Evolutionary conservation across 345 rosid species (phyloP).

Genomic region (Eucalyptus coolabah): DNA sequence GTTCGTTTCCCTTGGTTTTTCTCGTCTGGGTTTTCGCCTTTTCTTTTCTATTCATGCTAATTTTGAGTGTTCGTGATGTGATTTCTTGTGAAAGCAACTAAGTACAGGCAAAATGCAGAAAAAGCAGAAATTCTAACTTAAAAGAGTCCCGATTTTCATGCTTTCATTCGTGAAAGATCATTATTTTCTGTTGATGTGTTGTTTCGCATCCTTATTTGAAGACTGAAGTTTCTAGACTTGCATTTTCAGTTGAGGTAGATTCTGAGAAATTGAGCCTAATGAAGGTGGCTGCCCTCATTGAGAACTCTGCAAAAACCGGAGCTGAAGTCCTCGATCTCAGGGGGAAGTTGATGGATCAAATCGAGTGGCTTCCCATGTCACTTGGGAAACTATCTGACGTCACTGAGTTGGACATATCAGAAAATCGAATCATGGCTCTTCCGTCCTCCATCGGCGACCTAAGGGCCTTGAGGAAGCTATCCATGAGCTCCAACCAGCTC

Average conservation of each 20-base stretch:
- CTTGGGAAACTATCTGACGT: conserved; percentile 38
- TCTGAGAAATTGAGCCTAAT: conserved; percentile 37
- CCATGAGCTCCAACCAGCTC: conserved; percentile 47
- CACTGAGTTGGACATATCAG: conserved; percentile 37
- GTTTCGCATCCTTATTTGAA: not conserved
- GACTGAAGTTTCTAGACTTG: not conserved
- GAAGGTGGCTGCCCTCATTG: conserved; percentile 53
- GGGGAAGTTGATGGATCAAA: conserved; percentile 43
- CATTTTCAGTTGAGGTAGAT: conserved; percentile 15
- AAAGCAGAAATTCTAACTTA: not conserved
- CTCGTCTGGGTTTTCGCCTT: not conserved
- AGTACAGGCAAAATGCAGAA: not conserved
- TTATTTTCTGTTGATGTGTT: not conserved
- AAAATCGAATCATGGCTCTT: conserved; percentile 54
- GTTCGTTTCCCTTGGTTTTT: not conserved
- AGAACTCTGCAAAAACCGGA: conserved; percentile 31
- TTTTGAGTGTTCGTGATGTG: not conserved
- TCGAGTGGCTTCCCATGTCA: conserved; percentile 65
- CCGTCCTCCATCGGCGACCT: conserved; percentile 31
- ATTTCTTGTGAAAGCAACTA: not conserved
- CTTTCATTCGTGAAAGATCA: not conserved
- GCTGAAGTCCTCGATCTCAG: conserved; percentile 32
- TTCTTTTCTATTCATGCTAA: not conserved
- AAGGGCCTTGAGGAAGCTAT: conserved; percentile 32
- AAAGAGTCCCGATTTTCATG: not conserved